Conservation (phyloP, 2,329 filamentous ascomycete species). For the Pestalotiopsis sp. region DNA sequence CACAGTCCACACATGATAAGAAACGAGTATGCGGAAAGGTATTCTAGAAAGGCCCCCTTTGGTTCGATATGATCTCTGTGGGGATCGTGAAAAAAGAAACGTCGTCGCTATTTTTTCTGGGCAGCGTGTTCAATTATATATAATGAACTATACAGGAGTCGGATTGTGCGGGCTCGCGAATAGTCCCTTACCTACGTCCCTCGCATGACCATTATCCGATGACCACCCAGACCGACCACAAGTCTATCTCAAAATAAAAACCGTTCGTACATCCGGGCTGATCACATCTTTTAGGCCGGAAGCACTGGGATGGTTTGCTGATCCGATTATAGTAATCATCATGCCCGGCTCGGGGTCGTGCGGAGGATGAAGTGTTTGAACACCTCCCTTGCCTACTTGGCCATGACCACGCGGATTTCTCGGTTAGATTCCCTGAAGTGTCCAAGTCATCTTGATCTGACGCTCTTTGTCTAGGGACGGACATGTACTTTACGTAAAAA, state of each 20-base stretch:
- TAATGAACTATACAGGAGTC: no score
- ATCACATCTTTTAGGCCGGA: neutral
- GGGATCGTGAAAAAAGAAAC: neutral
- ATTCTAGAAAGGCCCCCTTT: neutral
- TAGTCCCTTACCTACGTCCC: no score
- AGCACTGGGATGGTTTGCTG: neutral
- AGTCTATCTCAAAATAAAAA: neutral
- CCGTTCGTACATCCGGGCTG: neutral
- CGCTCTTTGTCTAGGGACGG: neutral
- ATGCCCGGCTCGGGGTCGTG: neutral
- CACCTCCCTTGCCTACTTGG: neutral
- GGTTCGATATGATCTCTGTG: neutral
- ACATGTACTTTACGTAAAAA: neutral
- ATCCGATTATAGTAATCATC: neutral
- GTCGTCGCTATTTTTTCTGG: no score
- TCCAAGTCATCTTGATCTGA: neutral
- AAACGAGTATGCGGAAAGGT: neutral
- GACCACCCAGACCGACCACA: neutral
- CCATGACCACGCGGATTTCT: neutral
- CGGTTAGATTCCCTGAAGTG: neutral
- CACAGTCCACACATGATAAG: slow-evolving; percentile 4
- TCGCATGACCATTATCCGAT: neutral
- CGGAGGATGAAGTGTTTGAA: neutral
- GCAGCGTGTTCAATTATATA: no score
- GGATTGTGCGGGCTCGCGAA: no score